Conservation (phyloP, 148 eudicot species). For the Persicaria maculosa region DNA sequence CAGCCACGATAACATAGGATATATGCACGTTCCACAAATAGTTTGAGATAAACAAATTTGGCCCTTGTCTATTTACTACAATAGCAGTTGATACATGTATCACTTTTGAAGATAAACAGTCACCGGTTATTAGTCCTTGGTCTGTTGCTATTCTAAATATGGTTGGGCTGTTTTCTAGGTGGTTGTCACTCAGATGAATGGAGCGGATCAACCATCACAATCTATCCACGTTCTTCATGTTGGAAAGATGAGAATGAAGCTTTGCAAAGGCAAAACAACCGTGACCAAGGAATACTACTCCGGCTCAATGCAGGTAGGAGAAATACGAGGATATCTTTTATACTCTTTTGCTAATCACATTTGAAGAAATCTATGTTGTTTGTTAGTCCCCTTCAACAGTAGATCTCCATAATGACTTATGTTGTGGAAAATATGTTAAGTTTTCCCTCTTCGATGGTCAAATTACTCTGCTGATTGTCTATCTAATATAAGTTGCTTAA, state of each 20-base stretch:
- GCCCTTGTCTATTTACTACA: neutral
- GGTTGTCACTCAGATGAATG: conserved; percentile 83
- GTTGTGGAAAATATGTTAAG: neutral
- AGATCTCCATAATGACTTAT: neutral
- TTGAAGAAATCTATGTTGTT: too few relatives aligned
- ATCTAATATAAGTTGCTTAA: neutral
- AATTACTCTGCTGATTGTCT: neutral
- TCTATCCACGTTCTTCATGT: conserved; percentile 80
- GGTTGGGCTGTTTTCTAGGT: conserved; percentile 43
- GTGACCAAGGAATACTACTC: conserved; percentile 88
- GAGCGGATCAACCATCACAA: conserved; percentile 58
- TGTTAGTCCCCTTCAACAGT: neutral
- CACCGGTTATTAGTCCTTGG: neutral
- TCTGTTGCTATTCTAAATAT: neutral
- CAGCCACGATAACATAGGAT: neutral
- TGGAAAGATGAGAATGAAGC: conserved; percentile 98
- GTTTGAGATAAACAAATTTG: neutral
- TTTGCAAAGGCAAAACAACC: conserved; percentile 77
- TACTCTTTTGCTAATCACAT: too few relatives aligned
- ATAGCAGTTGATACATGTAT: neutral
- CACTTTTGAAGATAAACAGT: neutral
- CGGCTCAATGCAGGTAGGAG: conserved; percentile 76
- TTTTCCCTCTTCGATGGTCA: neutral
- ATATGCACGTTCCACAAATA: neutral
- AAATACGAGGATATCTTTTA: neutral